A percentile compares a stretch with the other conserved stretches of the same genome.
These are phyloP conservation scores for Auriscalpium vulgare DNA, from an alignment of 768 basidiomycete species.

Conservation along the genomic window DNA sequence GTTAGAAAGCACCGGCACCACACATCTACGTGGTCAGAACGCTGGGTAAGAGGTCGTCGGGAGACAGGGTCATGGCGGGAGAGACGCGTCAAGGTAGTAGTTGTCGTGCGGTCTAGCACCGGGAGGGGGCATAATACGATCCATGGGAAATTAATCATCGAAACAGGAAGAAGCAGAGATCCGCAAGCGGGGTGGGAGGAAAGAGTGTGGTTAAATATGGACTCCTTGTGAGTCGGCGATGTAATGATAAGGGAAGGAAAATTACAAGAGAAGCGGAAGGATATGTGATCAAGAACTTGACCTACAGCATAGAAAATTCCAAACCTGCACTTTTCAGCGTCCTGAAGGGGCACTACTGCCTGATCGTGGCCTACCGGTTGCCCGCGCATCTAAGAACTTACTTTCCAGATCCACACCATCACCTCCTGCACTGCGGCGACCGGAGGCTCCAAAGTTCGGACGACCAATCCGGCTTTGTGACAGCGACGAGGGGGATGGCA, in stretches of 20 bases:
- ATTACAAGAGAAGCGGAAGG: neutral
- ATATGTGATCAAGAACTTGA: neutral
- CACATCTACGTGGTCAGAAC: neutral
- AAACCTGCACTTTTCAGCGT: neutral
- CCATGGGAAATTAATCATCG: neutral
- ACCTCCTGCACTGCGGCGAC: slow-evolving; percentile 20
- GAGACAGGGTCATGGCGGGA: neutral
- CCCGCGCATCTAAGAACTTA: slow-evolving; percentile 12
- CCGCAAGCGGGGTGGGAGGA: neutral
- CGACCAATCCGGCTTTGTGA: slow-evolving; percentile 26
- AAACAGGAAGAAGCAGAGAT: neutral
- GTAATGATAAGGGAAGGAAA: neutral
- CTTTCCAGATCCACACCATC: slow-evolving; percentile 12
- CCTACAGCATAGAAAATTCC: too few relatives aligned
- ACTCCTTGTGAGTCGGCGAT: neutral
- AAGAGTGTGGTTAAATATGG: neutral
- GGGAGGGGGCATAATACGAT: neutral
- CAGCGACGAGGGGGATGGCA: slow-evolving; percentile 15
- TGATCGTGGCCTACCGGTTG: slow-evolving; percentile 20
- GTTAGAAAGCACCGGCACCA: neutral
- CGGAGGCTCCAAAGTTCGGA: slow-evolving; percentile 12
- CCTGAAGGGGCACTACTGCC: slow-evolving; percentile 9
- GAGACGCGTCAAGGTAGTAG: neutral
- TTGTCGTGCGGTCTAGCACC: neutral
- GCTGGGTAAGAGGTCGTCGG: neutral